Evolutionary conservation across 805 yeast genomes (phyloP).

Genomic region (Saturnispora quitensis): DNA sequence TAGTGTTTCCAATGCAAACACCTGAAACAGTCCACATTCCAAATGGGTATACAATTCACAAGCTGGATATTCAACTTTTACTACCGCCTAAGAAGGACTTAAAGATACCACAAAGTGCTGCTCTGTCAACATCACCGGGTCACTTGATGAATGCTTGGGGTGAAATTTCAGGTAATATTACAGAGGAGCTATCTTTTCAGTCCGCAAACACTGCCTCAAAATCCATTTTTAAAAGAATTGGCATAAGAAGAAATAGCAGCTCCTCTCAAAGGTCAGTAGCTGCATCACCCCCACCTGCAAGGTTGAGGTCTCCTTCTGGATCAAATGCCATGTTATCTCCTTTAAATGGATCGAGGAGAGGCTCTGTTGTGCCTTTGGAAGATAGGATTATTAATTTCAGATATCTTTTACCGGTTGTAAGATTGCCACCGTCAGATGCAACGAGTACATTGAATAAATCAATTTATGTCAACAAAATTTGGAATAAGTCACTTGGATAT

Average conservation of each 20-base stretch:
- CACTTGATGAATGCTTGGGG: conserved; percentile 10
- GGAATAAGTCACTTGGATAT: conserved; percentile 66
- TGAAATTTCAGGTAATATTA: neutral
- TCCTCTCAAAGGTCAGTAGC: conserved; percentile 9
- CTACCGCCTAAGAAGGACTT: conserved; percentile 19
- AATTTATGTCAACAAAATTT: conserved; percentile 61
- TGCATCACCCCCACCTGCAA: conserved; percentile 9
- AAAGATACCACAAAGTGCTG: conserved; percentile 24
- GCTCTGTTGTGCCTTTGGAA: neutral
- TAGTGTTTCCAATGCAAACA: conserved; percentile 48
- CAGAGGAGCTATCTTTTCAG: neutral
- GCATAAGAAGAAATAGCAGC: conserved; percentile 14
- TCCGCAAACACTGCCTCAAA: conserved; percentile 7
- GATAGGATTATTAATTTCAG: conserved; percentile 27
- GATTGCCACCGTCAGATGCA: conserved; percentile 50
- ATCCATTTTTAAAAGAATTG: conserved; percentile 19
- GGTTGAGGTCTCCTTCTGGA: conserved; percentile 1
- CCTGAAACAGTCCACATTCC: conserved; percentile 54
- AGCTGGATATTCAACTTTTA: conserved; percentile 32
- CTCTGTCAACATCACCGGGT: conserved; percentile 30
- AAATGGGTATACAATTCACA: conserved; percentile 40
- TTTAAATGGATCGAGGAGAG: neutral
- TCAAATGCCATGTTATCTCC: neutral
- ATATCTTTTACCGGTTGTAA: conserved; percentile 37
- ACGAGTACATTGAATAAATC: conserved; percentile 60